Evolutionary conservation across 352 stramenopile species (phyloP), one percentile per base, ranked within the genome.

Genomic region (Globisporangium sylvaticum): DNA sequence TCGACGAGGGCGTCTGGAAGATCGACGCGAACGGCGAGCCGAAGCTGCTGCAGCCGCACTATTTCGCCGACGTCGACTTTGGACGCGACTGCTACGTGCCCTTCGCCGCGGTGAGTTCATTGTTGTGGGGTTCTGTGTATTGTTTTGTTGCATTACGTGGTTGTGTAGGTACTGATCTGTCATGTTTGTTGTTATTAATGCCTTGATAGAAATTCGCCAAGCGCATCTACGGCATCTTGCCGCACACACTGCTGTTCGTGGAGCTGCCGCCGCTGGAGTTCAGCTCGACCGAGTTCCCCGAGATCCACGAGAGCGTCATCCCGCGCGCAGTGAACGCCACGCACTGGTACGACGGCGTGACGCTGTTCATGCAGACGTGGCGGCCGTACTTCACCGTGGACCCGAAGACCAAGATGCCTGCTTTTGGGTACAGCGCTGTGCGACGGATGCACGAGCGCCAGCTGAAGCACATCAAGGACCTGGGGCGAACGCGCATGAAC

Each of bases 301-400:
- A 86, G 10, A 86, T 95, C 58, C 74, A 84, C 6, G 62, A 75
- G 10, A 74, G 67, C 1, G 66, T 79, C 22, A 71, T 93, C 32
- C 83, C 87, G 20, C 80, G 76, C n/a, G 84, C 83, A 0, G 78
- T 92, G n/a, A 95, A 95, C 48, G 88, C 87, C 4, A 95, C 81
- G 10, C 92, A 98, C 70, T 97, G 89, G 88, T 98, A 97, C 71
- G 91, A 98, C 69, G 88, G 86, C 10, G 79, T 94, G 18, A 97
- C 90, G 63, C 73, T 98, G 7, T 96, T 97, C 58, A 53, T 94
- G 20, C 84, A 80, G 24, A 67, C 64, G 1, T 94, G 84, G 82
- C 65, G 77, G 9, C 73, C 87, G 18, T 93, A 84, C 65, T 92
- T 96, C 58, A 87, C 80, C 0, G 78, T 95, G 1, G 88, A 96